Evolutionary conservation across 2,329 filamentous ascomycete species (phyloP).

Genomic region (Arthroderma uncinatum): DNA sequence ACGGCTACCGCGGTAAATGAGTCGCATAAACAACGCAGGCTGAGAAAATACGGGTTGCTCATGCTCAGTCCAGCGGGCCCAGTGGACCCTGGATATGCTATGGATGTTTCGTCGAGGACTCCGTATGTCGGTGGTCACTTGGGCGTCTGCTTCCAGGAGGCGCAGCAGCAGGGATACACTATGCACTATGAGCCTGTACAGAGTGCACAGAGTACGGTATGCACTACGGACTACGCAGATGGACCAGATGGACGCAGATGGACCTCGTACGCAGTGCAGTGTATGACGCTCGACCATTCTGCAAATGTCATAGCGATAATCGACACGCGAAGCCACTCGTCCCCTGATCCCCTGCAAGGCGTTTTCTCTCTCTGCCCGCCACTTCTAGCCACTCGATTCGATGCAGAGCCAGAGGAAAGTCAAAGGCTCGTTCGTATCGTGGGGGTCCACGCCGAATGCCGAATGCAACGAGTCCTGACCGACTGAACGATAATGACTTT

Average conservation of each 20-base stretch:
- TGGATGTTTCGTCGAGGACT: neutral
- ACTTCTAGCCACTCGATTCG: neutral
- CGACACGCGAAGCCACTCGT: neutral
- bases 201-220: too few species aligned
- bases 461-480: neutral
- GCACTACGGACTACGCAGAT: too few species aligned
- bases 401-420: too few species aligned
- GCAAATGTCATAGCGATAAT: too few species aligned
- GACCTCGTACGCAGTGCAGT: too few species aligned
- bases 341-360: conserved; percentile 5
- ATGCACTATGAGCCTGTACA: too few species aligned
- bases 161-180: too few species aligned
- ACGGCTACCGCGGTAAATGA: conserved; percentile 3
- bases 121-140: neutral
- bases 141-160: neutral
- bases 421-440: neutral
- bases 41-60: neutral
- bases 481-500: neutral
- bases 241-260: too few species aligned
- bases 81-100: neutral
- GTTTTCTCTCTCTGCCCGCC: neutral
- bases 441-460: conserved; percentile 1
- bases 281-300: too few species aligned
- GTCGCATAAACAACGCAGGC: conserved; percentile 1
- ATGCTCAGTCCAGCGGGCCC: neutral